Base-by-base conservation (phyloP, 495 filamentous ascomycete species). In the Clohesyomyces aquaticus region DNA sequence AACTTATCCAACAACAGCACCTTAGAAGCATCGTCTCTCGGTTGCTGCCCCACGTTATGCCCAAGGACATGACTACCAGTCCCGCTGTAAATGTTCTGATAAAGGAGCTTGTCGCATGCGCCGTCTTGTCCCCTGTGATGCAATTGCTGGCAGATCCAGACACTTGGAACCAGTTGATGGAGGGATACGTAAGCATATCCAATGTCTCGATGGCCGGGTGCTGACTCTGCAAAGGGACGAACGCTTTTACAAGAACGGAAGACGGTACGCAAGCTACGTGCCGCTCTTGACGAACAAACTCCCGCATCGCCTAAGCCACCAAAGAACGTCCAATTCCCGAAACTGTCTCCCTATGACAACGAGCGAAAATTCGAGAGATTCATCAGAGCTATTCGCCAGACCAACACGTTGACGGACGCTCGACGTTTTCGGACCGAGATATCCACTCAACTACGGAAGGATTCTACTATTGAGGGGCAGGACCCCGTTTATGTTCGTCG, bases 81-180 rank as follows among this genome's bases (percentile, higher is more conserved):
- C 81, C 89, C 32, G 84, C 89, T 50, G 92, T 96, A 11, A 82
- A 81, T 19, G 88, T 90, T 12, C 75, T 99, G 38, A 81, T 96
- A 28, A 85, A 87, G 65, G 95, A 99, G 77, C 85, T 98, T 60
- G 83, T 96, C 4, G 80, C 87, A 14, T 92, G 91, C 71, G 87
- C 88, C 42, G 85, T 93, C 50, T 76, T 93, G 54, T 84, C 82
- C 29, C 89, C 91, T 3, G 76, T 88, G 26, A 77, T 93, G 74
- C 82, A 85, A 65, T 78, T 90, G 69, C 71, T 94, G 27, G 79
- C 90, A 18, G 94, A 98, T 63, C 93, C 95, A 10, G 95, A 99
- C 79, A 93, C 88, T 1, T 97, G 94, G 94, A 98, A 98, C 72
- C 91, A 96, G 70, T 69, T 95, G 65, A 89, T 98, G 81, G 92